Percentiles rank a stretch among this genome's conserved stretches.
Conservation (phyloP, 345 rosid genomes). For the Salix viminalis region DNA sequence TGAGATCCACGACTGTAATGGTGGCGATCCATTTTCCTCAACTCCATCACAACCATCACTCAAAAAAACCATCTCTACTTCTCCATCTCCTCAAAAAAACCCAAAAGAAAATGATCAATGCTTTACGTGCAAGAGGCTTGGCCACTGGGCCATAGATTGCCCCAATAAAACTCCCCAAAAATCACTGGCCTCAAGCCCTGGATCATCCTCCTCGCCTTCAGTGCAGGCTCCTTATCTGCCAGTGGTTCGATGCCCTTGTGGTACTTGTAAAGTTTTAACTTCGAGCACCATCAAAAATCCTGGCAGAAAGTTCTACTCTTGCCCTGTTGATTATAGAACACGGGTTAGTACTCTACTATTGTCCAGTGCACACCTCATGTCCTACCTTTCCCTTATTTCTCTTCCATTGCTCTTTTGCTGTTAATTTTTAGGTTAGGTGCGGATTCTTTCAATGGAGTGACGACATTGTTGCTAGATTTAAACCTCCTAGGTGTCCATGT, state of each 20-base stretch:
- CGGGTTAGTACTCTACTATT: not conserved
- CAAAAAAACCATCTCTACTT: too few relatives aligned
- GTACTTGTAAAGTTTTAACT: not conserved
- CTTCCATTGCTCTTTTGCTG: not conserved
- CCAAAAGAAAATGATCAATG: not conserved
- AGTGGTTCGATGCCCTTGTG: slow-evolving; percentile 16
- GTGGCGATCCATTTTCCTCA: not conserved
- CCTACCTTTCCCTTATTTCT: not conserved
- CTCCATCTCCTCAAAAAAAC: not conserved
- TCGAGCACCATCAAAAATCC: not conserved
- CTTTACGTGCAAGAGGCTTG: slow-evolving; percentile 6
- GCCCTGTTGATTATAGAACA: not conserved
- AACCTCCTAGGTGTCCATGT: slow-evolving; percentile 21
- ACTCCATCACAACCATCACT: not conserved
- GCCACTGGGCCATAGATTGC: slow-evolving; percentile 15
- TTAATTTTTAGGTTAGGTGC: not conserved
- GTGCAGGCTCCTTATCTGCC: not conserved
- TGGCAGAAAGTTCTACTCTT: slow-evolving; percentile 10
- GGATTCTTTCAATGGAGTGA: slow-evolving; percentile 14
- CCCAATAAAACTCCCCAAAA: slow-evolving; percentile 7
- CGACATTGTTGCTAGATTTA: not conserved
- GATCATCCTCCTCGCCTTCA: not conserved
- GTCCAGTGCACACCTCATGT: not conserved
- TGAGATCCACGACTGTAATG: not conserved
- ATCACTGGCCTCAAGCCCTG: not conserved